Evolutionary conservation across 148 eudicot species (phyloP).

Genomic region (Gaultheria prostrata): DNA sequence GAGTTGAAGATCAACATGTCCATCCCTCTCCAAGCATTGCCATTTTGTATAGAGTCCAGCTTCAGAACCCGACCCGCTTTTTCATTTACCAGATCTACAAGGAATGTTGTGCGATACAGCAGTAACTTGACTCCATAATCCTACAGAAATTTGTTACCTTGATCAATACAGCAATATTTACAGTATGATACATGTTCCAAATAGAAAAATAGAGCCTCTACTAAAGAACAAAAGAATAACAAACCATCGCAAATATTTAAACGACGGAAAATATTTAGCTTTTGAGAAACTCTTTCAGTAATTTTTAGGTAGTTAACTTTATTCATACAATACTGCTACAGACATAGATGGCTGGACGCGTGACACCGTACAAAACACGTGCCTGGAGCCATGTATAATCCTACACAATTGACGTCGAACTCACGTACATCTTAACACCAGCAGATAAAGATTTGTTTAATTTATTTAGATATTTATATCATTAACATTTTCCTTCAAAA

Average conservation of each 20-base stretch:
- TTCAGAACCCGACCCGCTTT: slow-evolving; percentile 21
- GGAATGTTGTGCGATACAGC: slow-evolving; percentile 15
- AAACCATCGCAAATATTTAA: neutral
- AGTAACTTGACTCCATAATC: slow-evolving; percentile 24
- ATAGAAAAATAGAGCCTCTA: neutral
- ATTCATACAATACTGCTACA: neutral
- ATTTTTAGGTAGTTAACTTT: neutral
- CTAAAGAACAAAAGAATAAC: neutral
- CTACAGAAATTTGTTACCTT: neutral
- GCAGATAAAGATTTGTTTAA: neutral
- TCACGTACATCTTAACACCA: neutral
- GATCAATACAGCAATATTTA: neutral
- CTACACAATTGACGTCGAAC: neutral
- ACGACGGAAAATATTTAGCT: neutral
- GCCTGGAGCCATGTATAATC: neutral
- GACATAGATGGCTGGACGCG: neutral
- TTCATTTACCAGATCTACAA: slow-evolving; percentile 23
- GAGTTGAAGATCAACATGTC: slow-evolving; percentile 31
- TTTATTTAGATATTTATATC: neutral
- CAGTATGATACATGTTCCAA: neutral
- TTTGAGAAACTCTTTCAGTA: neutral
- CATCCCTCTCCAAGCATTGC: slow-evolving; percentile 27
- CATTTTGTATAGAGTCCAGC: slow-evolving; percentile 24
- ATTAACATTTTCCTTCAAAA: neutral
- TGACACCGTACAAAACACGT: neutral